Percentiles rank a stretch among this genome's conserved stretches.
Conservation (phyloP, 2,329 filamentous ascomycete genomes). For the Neofusicoccum cordaticola region DNA sequence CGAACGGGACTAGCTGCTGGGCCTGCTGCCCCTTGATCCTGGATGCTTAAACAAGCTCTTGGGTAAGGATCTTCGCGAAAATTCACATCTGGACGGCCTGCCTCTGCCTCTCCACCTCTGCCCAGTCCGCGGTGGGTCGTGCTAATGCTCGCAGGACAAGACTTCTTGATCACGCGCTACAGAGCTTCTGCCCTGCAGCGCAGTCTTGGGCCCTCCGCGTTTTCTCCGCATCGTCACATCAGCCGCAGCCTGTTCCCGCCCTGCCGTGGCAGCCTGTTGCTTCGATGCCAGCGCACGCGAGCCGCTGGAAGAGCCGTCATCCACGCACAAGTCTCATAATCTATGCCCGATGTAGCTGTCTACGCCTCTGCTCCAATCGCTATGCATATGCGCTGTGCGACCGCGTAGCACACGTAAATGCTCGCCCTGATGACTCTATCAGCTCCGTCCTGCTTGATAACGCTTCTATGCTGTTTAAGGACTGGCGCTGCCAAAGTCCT, state of each 20-base stretch:
- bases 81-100: not conserved
- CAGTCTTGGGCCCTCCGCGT: not conserved
- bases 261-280: not conserved
- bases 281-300: constrained; percentile 4
- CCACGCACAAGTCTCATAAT: not conserved
- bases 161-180: constrained; percentile 16
- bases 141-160: constrained; percentile 7
- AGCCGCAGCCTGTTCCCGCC: not conserved
- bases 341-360: constrained; percentile 7
- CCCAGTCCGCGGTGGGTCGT: constrained; percentile 1
- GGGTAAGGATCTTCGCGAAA: constrained; percentile 9
- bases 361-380: not conserved
- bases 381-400: not conserved
- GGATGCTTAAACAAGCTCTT: not conserved
- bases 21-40: constrained; percentile 14
- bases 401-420: not conserved
- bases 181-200: constrained; percentile 2
- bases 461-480: not conserved
- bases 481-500: constrained; percentile 54
- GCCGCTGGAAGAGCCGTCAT: constrained; percentile 1
- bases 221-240: not conserved
- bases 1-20: constrained; percentile 12
- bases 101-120: not conserved
- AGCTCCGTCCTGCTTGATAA: not conserved
- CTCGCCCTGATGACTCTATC: not conserved